Evolutionary conservation across 2,329 filamentous ascomycete species (phyloP), one percentile per base, ranked within the genome.

Genomic region (Lasiodiplodia citricola): DNA sequence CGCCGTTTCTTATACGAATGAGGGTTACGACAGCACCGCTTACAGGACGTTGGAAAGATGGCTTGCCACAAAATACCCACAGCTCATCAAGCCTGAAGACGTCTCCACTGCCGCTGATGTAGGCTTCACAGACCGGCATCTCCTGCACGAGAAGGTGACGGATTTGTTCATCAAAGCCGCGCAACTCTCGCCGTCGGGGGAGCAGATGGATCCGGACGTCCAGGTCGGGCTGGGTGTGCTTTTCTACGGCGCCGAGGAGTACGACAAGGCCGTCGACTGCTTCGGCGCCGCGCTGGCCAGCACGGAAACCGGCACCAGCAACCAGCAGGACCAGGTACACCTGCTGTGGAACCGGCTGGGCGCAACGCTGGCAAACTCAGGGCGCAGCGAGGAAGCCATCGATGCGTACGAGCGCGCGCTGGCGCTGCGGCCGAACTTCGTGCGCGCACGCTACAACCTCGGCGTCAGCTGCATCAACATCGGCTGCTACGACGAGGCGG

Each of bases 401-500:
- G 92, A 94, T 55, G 96, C 96, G 0, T 99, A 99, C 81, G 94
- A 96, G 76, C 93, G 95, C 77, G 96, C 96, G 0, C 87, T 99
- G 10, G 91, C 90, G 54, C 88, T 97, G 70, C 92, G 94, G 68
- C 93, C 95, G 67, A 99, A 99, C 83, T 99, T 99, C 78, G 96
- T 99, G 21, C 92, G 96, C 69, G 96, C 96, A 2, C 88, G 96
- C 55, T 99, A 99, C 84, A 99, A 99, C 81, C 88, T 99, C 1
- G 96, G 96, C 56, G 96, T 98, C 11, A 93, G 90, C 70, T 98
- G 96, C 80, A 98, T 99, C 80, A 98, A 98, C 81, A 97, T 98
- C 74, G 94, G 94, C 67, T 97, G 95, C 81, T 94, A 94, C 79
- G 91, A 92, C 18, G 93, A 98, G 82, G 96, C 96, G 0, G 96